Evolutionary conservation across 208 protist species (phyloP).

Genomic region (Herpetomonas samuelpessoai): DNA sequence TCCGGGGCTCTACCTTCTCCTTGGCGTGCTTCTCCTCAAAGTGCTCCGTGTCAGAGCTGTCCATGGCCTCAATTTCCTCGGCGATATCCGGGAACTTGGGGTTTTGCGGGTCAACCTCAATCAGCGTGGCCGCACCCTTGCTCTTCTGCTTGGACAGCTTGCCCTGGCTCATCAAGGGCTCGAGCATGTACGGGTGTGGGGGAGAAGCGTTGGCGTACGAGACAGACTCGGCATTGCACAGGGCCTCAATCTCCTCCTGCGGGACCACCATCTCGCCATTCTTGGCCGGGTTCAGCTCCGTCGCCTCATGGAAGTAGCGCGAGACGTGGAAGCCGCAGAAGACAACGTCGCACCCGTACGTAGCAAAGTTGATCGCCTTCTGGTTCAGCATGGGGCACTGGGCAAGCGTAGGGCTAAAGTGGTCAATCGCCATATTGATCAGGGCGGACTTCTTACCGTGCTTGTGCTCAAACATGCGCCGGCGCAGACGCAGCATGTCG

Average conservation of each 20-base stretch:
- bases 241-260: constrained; percentile 46
- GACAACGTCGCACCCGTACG: constrained; percentile 71
- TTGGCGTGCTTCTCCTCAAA: constrained; percentile 2
- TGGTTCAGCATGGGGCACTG: constrained; percentile 86
- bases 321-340: constrained; percentile 83
- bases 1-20: constrained; percentile 7
- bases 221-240: constrained; percentile 68
- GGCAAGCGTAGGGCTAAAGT: constrained; percentile 62
- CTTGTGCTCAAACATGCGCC: constrained; percentile 86
- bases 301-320: constrained; percentile 90
- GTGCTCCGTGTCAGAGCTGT: constrained; percentile 5
- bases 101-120: constrained; percentile 68
- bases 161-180: constrained; percentile 61
- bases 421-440: constrained; percentile 73
- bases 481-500: constrained; percentile 79
- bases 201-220: constrained; percentile 73
- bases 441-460: constrained; percentile 57
- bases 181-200: constrained; percentile 89
- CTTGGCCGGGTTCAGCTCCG: constrained; percentile 84
- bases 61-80: constrained; percentile 59
- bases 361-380: constrained; percentile 88
- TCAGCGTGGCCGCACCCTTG: constrained; percentile 39
- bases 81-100: constrained; percentile 88
- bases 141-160: constrained; percentile 80
- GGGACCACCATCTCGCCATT: constrained; percentile 68